These are phyloP conservation scores for Skeletonema potamos DNA, from an alignment of 108 stramenopile species.

Conservation along the genomic window DNA sequence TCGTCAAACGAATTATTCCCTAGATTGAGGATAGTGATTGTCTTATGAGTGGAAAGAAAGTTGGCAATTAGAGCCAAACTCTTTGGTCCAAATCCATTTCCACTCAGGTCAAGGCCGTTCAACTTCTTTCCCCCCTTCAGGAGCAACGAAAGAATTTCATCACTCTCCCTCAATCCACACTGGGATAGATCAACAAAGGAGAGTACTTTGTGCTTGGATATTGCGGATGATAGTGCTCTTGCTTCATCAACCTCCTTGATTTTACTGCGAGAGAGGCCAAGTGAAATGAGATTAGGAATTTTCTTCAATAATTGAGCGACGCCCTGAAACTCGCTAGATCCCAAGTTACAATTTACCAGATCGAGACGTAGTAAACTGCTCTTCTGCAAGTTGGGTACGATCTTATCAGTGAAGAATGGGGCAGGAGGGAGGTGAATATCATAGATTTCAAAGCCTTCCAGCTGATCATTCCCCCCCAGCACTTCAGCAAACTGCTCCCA, in stretches of 20 bases:
- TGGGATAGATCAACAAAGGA: background rate
- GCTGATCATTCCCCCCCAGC: background rate
- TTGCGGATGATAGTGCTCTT: background rate
- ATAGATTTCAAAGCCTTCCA: background rate
- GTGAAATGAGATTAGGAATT: background rate
- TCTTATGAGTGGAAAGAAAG: background rate
- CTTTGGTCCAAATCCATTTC: background rate
- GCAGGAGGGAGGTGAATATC: background rate
- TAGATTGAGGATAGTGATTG: background rate
- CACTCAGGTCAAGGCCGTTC: background rate
- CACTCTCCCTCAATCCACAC: background rate
- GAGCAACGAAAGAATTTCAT: background rate
- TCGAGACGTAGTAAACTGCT: background rate
- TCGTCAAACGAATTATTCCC: background rate
- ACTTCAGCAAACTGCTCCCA: background rate
- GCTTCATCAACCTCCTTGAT: background rate
- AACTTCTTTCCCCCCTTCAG: background rate
- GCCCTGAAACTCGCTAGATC: background rate
- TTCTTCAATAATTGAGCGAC: conserved; percentile 1
- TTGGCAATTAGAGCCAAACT: background rate
- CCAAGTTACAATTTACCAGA: conserved; percentile 1
- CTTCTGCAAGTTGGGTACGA: background rate
- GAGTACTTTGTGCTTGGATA: background rate
- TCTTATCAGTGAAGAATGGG: conserved; percentile 1
- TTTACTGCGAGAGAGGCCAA: background rate